Conservation (phyloP, 2,329 filamentous ascomycete genomes). For the Fusarium odoratissimum region DNA sequence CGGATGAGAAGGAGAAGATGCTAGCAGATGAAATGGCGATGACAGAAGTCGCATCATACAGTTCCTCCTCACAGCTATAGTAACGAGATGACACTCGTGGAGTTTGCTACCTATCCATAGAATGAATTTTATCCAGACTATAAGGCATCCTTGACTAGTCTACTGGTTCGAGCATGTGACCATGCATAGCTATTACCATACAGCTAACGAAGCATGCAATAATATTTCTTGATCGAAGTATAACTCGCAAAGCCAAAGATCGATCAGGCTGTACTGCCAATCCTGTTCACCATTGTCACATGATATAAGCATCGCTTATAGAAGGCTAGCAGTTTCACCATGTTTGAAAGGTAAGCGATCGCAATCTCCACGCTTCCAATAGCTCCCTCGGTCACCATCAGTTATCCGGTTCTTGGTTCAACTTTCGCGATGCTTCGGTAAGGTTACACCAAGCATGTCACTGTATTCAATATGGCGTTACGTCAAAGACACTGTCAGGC, state of each 20-base stretch:
- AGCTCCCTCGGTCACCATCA: neutral
- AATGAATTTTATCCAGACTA: neutral
- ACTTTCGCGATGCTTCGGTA: neutral
- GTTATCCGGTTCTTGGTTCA: rapidly evolving
- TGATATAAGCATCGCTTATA: neutral
- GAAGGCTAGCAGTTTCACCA: neutral
- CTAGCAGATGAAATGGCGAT: neutral
- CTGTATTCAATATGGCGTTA: neutral
- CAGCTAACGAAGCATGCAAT: rapidly evolving
- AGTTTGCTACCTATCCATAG: neutral
- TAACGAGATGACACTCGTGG: neutral
- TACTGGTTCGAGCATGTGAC: too few species aligned
- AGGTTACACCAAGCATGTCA: neutral
- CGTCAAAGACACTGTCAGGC: neutral
- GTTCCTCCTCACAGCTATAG: too few species aligned
- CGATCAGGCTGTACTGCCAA: too few species aligned
- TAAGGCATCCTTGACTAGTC: too few species aligned
- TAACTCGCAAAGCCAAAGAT: too few species aligned
- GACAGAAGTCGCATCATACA: neutral
- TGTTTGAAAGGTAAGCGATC: neutral
- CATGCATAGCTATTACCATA: rapidly evolving
- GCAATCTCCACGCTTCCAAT: neutral
- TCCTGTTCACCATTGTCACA: too few species aligned
- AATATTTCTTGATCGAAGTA: too few species aligned
- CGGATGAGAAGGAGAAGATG: slow-evolving; percentile 6